These are phyloP conservation scores for Sporothrix pseudoabietina DNA, from an alignment of 2,329 filamentous ascomycete genomes.

Conservation along the genomic window DNA sequence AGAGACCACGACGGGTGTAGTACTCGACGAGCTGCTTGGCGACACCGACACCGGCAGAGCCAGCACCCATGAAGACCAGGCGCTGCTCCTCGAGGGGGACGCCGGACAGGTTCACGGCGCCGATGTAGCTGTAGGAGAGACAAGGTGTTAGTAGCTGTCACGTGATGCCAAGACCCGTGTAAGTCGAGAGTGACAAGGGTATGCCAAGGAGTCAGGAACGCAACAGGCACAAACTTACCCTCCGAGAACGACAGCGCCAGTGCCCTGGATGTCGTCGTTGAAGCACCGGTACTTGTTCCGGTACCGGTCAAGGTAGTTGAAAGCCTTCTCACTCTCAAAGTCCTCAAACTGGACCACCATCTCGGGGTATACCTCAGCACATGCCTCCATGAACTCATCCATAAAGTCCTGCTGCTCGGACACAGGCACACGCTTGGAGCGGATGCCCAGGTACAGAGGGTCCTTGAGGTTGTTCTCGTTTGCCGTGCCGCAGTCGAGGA, in stretches of 20 bases:
- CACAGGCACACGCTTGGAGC: conserved; percentile 75
- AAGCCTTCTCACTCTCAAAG: conserved; percentile 90
- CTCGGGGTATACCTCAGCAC: conserved; percentile 69
- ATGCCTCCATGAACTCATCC: conserved; percentile 95
- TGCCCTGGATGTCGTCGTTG: conserved; percentile 98
- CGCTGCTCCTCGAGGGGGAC: conserved; percentile 87
- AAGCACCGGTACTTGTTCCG: conserved; percentile 89
- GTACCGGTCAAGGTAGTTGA: conserved; percentile 89
- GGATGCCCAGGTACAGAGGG: conserved; percentile 85
- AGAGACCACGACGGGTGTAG: conserved; percentile 89
- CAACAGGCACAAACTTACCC: conserved; percentile 55
- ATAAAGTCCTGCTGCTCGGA: conserved; percentile 87
- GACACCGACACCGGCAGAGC: conserved; percentile 93
- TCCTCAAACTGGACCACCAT: conserved; percentile 93
- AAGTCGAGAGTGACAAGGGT: conserved; percentile 24
- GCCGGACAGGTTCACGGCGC: conserved; percentile 78
- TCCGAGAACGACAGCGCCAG: conserved; percentile 88
- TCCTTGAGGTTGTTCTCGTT: conserved; percentile 68
- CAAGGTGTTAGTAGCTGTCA: conserved; percentile 45
- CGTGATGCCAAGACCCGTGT: conserved; percentile 32
- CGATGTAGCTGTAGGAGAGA: conserved; percentile 56
- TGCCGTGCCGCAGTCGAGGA: conserved; percentile 66
- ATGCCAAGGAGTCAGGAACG: background rate
- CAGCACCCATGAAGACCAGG: conserved; percentile 94
- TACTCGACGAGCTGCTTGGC: conserved; percentile 97